Evolutionary conservation across 139 green algal genomes (phyloP), one percentile per base, ranked within the genome.

Genomic region (Nannochloris sp.): DNA sequence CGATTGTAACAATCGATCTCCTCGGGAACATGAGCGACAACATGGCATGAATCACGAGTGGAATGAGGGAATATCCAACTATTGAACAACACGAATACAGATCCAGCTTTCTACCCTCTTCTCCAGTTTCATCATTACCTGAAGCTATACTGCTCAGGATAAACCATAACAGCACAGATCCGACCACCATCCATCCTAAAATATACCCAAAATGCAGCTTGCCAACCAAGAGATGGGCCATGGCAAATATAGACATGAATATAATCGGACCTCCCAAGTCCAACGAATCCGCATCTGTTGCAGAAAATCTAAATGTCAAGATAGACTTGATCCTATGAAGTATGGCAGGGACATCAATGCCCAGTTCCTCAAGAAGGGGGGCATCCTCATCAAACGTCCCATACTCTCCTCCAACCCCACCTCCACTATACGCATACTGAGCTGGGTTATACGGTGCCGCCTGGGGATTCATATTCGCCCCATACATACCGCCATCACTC

Each of bases 131-230:
- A 45, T 66, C 61, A 46, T 74, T 67, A 3, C 30, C 29, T 2
- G 68, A 77, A 3, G 62, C 68, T 33, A 84, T 73, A 57, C 51
- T 70, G 59, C 65, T 76, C 4, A 82, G 63, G 3, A 82, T 67
- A 37, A 79, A 78, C 81, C 85, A 97, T 10, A 97, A 45, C 30
- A 89, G 65, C 3, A 79, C 63, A 13, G 77, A 85, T 43, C 81
- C 84, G n/a, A 93, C 76, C 5, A 92, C 83, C 31, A 74, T 89
- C 91, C 91, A 97, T 16, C 91, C 91, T 30, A 97, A 71, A 56
- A 97, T 90, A 55, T 96, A 80, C 11, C 91, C 91, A 78, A 97
- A 95, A 69, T 97, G 88, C 17, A 96, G 73, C 67, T 95, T 96
- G 46, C 84, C 89, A 49, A 97, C 90, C 82, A 97, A 69, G 11